Conservation (phyloP, 2,329 filamentous ascomycete species). For the Trichoderma endophyticum region DNA sequence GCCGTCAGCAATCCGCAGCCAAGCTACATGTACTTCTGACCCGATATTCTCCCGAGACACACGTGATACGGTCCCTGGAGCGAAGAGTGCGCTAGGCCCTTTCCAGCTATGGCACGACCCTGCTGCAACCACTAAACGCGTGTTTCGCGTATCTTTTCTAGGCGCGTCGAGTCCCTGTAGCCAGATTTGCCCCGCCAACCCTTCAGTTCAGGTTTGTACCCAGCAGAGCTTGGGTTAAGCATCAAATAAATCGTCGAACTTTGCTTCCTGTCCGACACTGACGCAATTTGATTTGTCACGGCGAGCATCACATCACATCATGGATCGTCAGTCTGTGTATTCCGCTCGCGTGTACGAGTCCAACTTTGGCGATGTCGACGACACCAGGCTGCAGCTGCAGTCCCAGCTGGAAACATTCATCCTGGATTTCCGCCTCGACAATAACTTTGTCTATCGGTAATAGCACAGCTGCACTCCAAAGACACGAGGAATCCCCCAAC, state of each 20-base stretch:
- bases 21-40: background rate
- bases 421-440: slow-evolving; percentile 89
- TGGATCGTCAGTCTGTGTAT: slow-evolving; percentile 89
- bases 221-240: background rate
- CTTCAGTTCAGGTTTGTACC: background rate
- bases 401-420: slow-evolving; percentile 85
- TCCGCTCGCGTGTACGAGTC: slow-evolving; percentile 76
- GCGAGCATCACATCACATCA: slow-evolving; percentile 34
- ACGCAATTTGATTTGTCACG: slow-evolving; percentile 20
- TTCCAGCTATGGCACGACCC: background rate
- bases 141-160: slow-evolving; percentile 26
- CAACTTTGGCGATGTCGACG: slow-evolving; percentile 61
- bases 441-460: slow-evolving; percentile 90
- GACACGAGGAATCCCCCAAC: slow-evolving; percentile 1
- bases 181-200: slow-evolving; percentile 19
- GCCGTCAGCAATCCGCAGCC: background rate
- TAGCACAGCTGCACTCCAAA: slow-evolving; percentile 19
- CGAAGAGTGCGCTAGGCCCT: background rate
- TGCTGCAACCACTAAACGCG: slow-evolving; percentile 32
- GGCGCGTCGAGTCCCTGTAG: slow-evolving; percentile 20
- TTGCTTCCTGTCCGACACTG: background rate
- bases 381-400: slow-evolving; percentile 70
- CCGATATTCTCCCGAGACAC: slow-evolving; percentile 7
- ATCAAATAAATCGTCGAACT: background rate
- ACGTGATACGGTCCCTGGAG: slow-evolving; percentile 12